phyloP scores from a whole-genome alignment of 2,329 filamentous ascomycete genomes.

The Raffaelea albimanens region DNA sequence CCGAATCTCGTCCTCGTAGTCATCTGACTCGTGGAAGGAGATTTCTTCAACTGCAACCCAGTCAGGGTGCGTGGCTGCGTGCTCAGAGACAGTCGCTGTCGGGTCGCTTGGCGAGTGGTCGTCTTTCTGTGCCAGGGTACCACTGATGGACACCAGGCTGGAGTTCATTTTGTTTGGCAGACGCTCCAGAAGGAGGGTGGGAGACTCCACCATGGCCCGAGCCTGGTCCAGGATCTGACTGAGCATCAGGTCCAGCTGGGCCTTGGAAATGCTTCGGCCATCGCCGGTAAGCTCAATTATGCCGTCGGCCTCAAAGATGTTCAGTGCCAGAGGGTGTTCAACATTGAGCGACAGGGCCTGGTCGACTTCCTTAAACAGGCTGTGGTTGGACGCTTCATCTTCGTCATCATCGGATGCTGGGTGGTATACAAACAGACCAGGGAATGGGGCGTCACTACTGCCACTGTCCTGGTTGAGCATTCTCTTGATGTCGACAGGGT shows the following conservation, averaged over 20 bases:
- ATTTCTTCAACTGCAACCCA: slow-evolving; percentile 46
- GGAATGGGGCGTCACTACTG: slow-evolving; percentile 12
- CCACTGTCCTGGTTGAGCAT: slow-evolving; percentile 13
- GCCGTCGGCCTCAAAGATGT: slow-evolving; percentile 20
- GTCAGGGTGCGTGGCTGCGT: slow-evolving; percentile 34
- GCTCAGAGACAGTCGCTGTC: slow-evolving; percentile 25
- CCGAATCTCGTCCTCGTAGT: slow-evolving; percentile 7
- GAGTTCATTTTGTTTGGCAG: slow-evolving; percentile 10
- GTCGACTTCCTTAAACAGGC: slow-evolving; percentile 19
- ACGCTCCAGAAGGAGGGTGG: slow-evolving; percentile 8
- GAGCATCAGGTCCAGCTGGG: slow-evolving; percentile 14
- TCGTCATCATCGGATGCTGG: slow-evolving; percentile 3
- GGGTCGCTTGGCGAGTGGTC: slow-evolving; percentile 15
- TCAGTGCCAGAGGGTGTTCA: slow-evolving; percentile 30
- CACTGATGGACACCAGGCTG: slow-evolving; percentile 6
- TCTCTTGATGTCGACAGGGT: slow-evolving; percentile 16
- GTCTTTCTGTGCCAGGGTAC: background rate
- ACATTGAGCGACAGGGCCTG: slow-evolving; percentile 25
- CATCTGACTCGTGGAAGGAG: slow-evolving; percentile 31
- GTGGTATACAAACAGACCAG: slow-evolving; percentile 17
- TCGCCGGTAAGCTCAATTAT: slow-evolving; percentile 16
- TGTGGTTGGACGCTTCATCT: background rate
- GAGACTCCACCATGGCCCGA: slow-evolving; percentile 10
- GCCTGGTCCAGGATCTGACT: slow-evolving; percentile 15
- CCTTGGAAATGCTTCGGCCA: slow-evolving; percentile 12